Base-by-base conservation (phyloP, 2,329 filamentous ascomycete genomes). In the Monilinia fructicola region DNA sequence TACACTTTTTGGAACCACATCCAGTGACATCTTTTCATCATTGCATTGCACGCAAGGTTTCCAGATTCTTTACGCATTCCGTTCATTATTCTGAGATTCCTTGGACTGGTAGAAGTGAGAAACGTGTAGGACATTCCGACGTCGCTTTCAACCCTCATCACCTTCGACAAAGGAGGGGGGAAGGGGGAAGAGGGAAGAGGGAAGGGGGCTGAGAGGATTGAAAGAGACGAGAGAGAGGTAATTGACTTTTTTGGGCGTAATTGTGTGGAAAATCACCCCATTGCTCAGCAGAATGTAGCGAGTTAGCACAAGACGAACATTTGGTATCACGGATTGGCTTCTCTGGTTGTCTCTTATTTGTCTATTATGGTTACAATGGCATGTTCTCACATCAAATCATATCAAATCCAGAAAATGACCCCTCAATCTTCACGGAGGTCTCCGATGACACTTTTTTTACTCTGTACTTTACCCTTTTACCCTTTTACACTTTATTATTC, bases 281-380 rank as follows among this genome's bases (percentile, higher is more conserved):
- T 60, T 60, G 56, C 42, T 23, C 21, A 38, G 28, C 28, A 48
- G 18, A 10, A 46, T 60, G 40, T 48, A 60, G n/a, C n/a, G n/a
- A n/a, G n/a, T n/a, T n/a, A n/a, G 56, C 56, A 60, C 42, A 46
- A 48, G 56, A 60, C 56, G n/a, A 23, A 16, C 40, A 60, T 60
- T 35, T 35, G 11, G 42, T 59, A 23, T 23, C 14, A 48, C 28
- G 55, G 40, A 46, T 16, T 46, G 40, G 40, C 23, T 38, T 59
- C 21, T n/a, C 26, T 59, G 14, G 4, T 26, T 56, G 12, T 23
- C 31, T 35, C 31, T 35, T 6, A 7, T 35, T 35, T 35, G 31
- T 35, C 0, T 35, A 35, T 35, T 0, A 35, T 35, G 12, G 42
- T 16, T 35, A 14, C 52, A n/a, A n/a, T 54, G 52, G 52, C 52